phyloP scores from a whole-genome alignment of 2,329 filamentous ascomycete genomes.

The Fusarium sublunatum region DNA sequence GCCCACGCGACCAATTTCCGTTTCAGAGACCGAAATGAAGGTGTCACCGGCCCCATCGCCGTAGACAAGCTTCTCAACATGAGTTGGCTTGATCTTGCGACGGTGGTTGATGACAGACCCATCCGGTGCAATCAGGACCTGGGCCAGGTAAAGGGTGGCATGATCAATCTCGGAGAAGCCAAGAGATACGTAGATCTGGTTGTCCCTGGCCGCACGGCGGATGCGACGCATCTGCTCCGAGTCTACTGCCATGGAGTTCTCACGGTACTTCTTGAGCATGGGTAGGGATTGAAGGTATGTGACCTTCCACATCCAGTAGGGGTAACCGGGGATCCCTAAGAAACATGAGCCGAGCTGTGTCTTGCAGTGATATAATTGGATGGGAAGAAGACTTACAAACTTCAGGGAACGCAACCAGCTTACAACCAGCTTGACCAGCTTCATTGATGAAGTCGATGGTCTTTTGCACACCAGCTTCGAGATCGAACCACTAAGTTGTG shows the following conservation, averaged over 20 bases:
- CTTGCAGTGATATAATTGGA: accelerated
- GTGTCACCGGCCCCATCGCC: conserved; percentile 68
- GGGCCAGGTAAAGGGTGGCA: conserved; percentile 59
- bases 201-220: conserved; percentile 54
- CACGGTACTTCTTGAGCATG: conserved; percentile 55
- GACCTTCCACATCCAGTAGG: conserved; percentile 54
- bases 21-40: conserved; percentile 59
- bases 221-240: conserved; percentile 59
- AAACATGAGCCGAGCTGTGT: accelerated
- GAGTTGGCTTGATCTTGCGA: conserved; percentile 64
- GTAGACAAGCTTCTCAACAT: conserved; percentile 61
- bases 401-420: conserved; percentile 67
- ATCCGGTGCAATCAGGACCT: conserved; percentile 63
- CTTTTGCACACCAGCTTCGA: conserved; percentile 65
- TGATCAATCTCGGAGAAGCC: conserved; percentile 62
- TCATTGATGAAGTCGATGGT: conserved; percentile 67
- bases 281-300: conserved; percentile 49
- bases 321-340: conserved; percentile 63
- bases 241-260: conserved; percentile 48
- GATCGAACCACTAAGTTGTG: conserved; percentile 62
- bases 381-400: conserved; percentile 47
- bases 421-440: conserved; percentile 63
- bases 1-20: conserved; percentile 63
- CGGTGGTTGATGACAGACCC: conserved; percentile 59
- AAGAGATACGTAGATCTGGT: conserved; percentile 59